A percentile compares a stretch with the other conserved stretches of the same genome.
Evolutionary conservation across 176 grass and related monocot species (phyloP).

Genomic region (Carex scoparia): DNA sequence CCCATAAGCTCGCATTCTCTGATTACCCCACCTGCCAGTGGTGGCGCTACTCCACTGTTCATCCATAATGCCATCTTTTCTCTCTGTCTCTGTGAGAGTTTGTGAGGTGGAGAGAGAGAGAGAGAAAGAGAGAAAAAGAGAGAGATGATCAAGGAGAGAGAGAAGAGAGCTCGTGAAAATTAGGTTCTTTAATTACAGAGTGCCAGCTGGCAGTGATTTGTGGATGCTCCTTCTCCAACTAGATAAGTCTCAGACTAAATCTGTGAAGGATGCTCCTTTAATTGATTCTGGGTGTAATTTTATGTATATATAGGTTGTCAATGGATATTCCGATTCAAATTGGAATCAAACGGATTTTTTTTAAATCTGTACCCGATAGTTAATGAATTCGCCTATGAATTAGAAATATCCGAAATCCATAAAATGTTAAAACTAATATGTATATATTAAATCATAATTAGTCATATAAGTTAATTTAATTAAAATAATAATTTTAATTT

Average conservation of each 20-base stretch:
- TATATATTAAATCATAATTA: too few relatives aligned
- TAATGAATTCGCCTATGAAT: too few relatives aligned
- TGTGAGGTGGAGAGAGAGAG: neutral
- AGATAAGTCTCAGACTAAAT: neutral
- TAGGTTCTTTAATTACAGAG: neutral
- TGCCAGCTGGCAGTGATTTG: neutral
- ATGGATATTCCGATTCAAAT: too few relatives aligned
- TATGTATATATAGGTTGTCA: too few relatives aligned
- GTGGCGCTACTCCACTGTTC: neutral
- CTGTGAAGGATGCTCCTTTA: neutral
- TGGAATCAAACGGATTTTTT: too few relatives aligned
- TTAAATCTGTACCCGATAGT: too few relatives aligned
- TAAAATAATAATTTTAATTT: too few relatives aligned
- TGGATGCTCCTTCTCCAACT: neutral
- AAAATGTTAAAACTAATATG: too few relatives aligned
- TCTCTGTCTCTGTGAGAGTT: neutral
- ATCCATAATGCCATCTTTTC: neutral
- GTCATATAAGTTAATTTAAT: too few relatives aligned
- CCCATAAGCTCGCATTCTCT: slow-evolving; percentile 14
- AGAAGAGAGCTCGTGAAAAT: neutral
- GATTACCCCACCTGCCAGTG: slow-evolving; percentile 10
- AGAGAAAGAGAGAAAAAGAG: neutral
- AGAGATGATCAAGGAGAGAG: neutral
- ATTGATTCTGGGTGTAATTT: neutral
- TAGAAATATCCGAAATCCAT: too few relatives aligned